Conservation (phyloP, 2,329 filamentous ascomycete genomes). For the Fusarium illudens region DNA sequence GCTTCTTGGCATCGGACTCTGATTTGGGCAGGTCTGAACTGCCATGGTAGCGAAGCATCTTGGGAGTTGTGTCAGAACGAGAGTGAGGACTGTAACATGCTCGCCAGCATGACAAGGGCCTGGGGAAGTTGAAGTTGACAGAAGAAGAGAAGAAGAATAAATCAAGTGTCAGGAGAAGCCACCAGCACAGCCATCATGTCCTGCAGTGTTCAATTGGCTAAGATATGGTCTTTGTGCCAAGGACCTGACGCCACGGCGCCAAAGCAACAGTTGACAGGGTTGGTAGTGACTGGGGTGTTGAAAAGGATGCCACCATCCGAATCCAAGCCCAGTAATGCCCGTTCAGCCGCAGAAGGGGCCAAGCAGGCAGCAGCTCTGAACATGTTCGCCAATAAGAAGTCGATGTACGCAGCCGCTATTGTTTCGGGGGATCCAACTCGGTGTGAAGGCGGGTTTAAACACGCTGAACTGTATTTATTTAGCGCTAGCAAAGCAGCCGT, state of each 20-base stretch:
- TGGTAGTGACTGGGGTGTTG: background rate
- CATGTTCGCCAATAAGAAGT: too few relatives aligned
- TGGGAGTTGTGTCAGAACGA: accelerated
- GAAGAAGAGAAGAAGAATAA: background rate
- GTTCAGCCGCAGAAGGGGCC: too few relatives aligned
- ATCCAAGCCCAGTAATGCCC: too few relatives aligned
- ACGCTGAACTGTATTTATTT: background rate
- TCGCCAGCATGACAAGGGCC: background rate
- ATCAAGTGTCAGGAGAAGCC: background rate
- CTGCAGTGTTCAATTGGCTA: background rate
- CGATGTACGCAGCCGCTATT: too few relatives aligned
- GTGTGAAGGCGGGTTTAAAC: background rate
- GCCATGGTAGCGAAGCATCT: background rate
- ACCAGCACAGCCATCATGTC: background rate
- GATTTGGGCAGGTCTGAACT: background rate
- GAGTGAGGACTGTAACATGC: background rate
- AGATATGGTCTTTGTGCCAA: background rate
- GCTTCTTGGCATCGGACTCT: background rate
- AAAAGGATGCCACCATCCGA: background rate
- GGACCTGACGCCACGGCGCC: background rate
- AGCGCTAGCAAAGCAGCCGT: background rate
- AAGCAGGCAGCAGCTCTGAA: background rate
- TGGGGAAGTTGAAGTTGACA: background rate
- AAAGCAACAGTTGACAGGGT: background rate
- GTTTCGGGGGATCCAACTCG: background rate